Evolutionary conservation across 2,329 filamentous ascomycete species (phyloP), one percentile per base, ranked within the genome.

Genomic region (Pezicula radicicola): DNA sequence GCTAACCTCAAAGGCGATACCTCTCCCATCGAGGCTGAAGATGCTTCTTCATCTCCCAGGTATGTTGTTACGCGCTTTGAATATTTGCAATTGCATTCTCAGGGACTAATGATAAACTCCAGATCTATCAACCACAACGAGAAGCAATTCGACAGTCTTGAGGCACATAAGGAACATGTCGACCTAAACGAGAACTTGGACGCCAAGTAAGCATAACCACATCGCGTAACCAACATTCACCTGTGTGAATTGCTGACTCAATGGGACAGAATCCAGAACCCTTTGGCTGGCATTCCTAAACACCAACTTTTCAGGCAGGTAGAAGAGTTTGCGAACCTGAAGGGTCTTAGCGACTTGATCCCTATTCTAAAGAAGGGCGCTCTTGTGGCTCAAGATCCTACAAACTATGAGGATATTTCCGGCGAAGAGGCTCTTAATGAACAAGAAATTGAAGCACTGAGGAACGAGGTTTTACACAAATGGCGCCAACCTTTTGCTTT

Each of bases 301-400:
- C 75, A 70, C 46, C 68, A 70, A 59, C 74, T 84, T 8, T 68
- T 84, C 47, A 63, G 64, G 44, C 71, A 84, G 50, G 84, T 84
- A 39, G 75, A 82, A 50, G 72, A 72, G 15, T 89, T 88, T 60
- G 85, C 83, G 35, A 70, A 72, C 10, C 70, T 77, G 37, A 80
- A 87, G 59, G 76, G 76, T 19, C 73, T 92, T 30, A 68, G 72
- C 2, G 79, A 86, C 46, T 75, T 85, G 55, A 69, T 81, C 4
- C 69, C 72, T 2, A 65, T 86, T 16, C 74, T 91, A 49, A 76
- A 80, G 51, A 87, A 86, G 60, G 89, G 87, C 35, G 89, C 88
- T 5, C 75, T 93, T 6, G 80, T 91, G 13, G 89, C 89, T 3
- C 87, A 90, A 66, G 82, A 86, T 59, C 88, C 87, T 0, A 69